phyloP scores from a whole-genome alignment of 176 grass and related monocot species.

The Cenchrus americanus region DNA sequence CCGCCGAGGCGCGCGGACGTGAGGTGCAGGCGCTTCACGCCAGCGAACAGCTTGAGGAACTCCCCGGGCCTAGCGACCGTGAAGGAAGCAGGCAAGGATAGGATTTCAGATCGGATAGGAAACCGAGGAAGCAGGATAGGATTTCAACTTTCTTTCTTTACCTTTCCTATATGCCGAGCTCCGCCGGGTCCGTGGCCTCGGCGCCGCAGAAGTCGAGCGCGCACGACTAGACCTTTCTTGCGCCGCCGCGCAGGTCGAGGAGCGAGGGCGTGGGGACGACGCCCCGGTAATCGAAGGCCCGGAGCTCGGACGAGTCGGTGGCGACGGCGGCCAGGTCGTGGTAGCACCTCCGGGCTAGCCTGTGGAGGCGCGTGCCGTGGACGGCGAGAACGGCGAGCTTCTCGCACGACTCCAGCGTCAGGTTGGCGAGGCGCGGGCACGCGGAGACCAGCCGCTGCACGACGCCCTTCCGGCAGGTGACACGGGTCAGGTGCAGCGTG shows the following conservation, averaged over 20 bases:
- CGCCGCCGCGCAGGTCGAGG: background rate
- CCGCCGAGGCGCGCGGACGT: constrained; percentile 11
- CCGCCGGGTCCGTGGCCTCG: background rate
- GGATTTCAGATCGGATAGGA: too few species aligned
- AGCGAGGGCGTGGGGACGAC: background rate
- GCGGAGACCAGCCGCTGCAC: constrained; percentile 21
- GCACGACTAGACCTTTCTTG: background rate
- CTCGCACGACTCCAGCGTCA: background rate
- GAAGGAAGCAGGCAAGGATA: too few species aligned
- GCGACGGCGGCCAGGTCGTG: background rate
- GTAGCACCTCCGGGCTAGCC: constrained; percentile 12
- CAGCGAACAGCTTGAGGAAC: background rate
- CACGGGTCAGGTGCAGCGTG: background rate
- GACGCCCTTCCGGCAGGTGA: background rate
- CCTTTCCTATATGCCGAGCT: too few species aligned
- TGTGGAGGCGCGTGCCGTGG: background rate
- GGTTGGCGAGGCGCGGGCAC: constrained; percentile 13
- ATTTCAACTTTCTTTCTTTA: too few species aligned
- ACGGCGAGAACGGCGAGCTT: background rate
- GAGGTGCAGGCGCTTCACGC: background rate
- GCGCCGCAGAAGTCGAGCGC: background rate
- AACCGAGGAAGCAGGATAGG: too few species aligned
- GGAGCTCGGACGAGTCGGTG: background rate
- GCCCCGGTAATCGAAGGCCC: constrained; percentile 20
- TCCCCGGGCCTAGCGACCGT: background rate